Conservation (phyloP, 2,329 filamentous ascomycete species). For the Aspergillus sp. region DNA sequence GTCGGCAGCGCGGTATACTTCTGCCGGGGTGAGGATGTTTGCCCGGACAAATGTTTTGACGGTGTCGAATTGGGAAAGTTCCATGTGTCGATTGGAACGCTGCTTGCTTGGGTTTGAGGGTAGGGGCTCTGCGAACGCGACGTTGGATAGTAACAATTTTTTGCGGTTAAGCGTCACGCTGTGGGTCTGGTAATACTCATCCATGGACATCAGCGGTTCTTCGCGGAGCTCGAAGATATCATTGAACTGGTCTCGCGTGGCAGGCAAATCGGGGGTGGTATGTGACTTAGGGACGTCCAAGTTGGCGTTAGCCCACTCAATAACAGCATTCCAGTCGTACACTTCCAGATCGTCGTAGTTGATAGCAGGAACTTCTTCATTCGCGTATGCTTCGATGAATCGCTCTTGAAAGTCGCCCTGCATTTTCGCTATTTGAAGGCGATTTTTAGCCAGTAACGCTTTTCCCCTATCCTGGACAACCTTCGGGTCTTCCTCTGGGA, state of each 20-base stretch:
- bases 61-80: slow-evolving; percentile 31
- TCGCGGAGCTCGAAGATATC: slow-evolving; percentile 42
- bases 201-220: slow-evolving; percentile 30
- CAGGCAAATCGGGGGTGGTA: slow-evolving; percentile 44
- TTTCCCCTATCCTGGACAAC: slow-evolving; percentile 41
- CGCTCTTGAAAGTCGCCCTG: slow-evolving; percentile 48
- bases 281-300: slow-evolving; percentile 40
- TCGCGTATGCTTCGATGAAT: slow-evolving; percentile 47
- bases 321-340: slow-evolving; percentile 49
- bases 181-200: slow-evolving; percentile 37
- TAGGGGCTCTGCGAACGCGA: slow-evolving; percentile 36
- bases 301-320: slow-evolving; percentile 47
- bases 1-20: slow-evolving; percentile 39
- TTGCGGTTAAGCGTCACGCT: slow-evolving; percentile 34
- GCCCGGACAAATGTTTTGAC: slow-evolving; percentile 51
- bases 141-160: slow-evolving; percentile 32
- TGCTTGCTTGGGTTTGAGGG: slow-evolving; percentile 6
- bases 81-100: slow-evolving; percentile 13
- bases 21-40: slow-evolving; percentile 45
- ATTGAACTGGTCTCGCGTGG: slow-evolving; percentile 43
- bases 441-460: slow-evolving; percentile 35
- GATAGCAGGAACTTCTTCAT: slow-evolving; percentile 43
- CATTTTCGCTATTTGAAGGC: slow-evolving; percentile 44
- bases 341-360: slow-evolving; percentile 43
- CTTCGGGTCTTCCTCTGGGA: slow-evolving; percentile 40